Percentiles rank a stretch among this genome's conserved stretches.
Evolutionary conservation across 306 rosid genomes (phyloP).

Genomic region (Hippophae rhamnoides): DNA sequence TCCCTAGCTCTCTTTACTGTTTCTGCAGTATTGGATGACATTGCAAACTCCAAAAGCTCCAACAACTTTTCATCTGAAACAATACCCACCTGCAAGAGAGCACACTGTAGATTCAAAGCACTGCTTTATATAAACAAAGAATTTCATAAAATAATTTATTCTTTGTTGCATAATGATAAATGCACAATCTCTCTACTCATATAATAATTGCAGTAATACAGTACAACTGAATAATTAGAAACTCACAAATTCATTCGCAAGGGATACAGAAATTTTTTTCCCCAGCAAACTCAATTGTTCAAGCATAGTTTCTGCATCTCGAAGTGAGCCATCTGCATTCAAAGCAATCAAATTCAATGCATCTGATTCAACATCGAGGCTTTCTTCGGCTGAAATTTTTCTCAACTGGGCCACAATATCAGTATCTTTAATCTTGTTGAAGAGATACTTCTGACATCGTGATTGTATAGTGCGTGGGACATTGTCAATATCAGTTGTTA

Average conservation of each 20-base stretch:
- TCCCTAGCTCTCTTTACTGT: slow-evolving; percentile 93
- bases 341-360: slow-evolving; percentile 88
- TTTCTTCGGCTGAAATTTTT: slow-evolving; percentile 64
- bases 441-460: slow-evolving; percentile 85
- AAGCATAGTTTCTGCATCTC: slow-evolving; percentile 96
- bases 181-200: slow-evolving; percentile 1
- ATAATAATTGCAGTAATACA: background rate
- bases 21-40: slow-evolving; percentile 91
- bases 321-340: slow-evolving; percentile 97
- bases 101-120: slow-evolving; percentile 11
- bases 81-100: slow-evolving; percentile 75
- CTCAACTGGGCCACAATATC: slow-evolving; percentile 69
- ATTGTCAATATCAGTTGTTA: slow-evolving; percentile 85
- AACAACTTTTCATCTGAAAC: slow-evolving; percentile 86
- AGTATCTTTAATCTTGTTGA: slow-evolving; percentile 82
- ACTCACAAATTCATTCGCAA: slow-evolving; percentile 97
- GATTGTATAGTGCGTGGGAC: slow-evolving; percentile 86
- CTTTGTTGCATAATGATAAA: background rate
- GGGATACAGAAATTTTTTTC: slow-evolving; percentile 75
- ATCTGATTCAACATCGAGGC: slow-evolving; percentile 70
- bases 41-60: slow-evolving; percentile 92
- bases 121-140: no score
- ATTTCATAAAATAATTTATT: background rate
- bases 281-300: slow-evolving; percentile 95
- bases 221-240: slow-evolving; percentile 7